Base-by-base conservation (phyloP, 208 protist species). In the Porcisia deanei region DNA sequence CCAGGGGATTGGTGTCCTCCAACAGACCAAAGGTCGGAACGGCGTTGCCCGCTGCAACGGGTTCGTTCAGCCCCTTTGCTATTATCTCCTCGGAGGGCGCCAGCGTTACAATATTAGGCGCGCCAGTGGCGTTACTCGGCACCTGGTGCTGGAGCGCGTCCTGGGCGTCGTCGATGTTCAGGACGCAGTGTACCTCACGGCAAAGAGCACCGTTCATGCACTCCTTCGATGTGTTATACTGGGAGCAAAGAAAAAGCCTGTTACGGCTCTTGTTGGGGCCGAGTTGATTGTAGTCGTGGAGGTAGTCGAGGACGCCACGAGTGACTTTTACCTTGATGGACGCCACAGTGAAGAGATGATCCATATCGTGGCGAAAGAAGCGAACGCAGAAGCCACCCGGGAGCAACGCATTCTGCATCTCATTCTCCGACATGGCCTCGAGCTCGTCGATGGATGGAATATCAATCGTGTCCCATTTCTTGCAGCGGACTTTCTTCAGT, bases 251-350 rank as follows among this genome's bases (percentile, higher is more conserved):
- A 61, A 93, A 95, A 20, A 92, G 78, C 60, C 89, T 93, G 71
- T 85, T 91, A 43, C 86, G 85, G 71, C 86, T 91, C 58, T 93
- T 95, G 80, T 93, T 95, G 2, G 91, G 91, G 30, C 91, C 91
- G 39, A 91, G 71, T 53, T 92, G 91, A 53, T 88, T 89, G 80
- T 92, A 93, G 64, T 95, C 91, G 74, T 93, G 85, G 34, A 95
- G 72, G 70, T 95, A 92, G 80, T 93, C 91, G 53, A 95, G 68
- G 12, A 88, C 82, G 20, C 91, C 91, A n/a, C 87, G 86, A 1
- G 91, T 95, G 54, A 95, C 54, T 58, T 75, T 77, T 5, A 93
- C 85, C 30, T 89, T 70, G 30, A 83, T 55, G 8, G 88, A 95
- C 7, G 85, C 80, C 6, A 88, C 85, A 2, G 91, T 91, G 79